Conservation (phyloP, 1,284 basidiomycete species). For the Sanghuangporus sanghuang region DNA sequence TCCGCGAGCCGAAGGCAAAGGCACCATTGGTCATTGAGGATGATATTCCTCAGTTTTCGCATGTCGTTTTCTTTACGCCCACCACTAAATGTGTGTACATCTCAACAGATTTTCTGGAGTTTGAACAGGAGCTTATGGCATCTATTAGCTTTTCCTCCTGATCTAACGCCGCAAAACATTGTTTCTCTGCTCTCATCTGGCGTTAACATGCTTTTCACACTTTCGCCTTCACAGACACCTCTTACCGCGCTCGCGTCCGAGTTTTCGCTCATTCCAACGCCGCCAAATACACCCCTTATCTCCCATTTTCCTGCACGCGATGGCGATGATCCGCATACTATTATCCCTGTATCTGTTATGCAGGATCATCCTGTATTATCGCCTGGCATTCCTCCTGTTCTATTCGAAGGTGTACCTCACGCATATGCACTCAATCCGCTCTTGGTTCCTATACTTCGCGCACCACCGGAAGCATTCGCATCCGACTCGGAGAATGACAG, state of each 20-base stretch:
- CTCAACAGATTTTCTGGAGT: slow-evolving; percentile 1
- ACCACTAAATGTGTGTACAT: slow-evolving; percentile 66
- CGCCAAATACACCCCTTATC: slow-evolving; percentile 65
- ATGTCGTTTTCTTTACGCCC: slow-evolving; percentile 81
- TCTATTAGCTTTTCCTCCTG: slow-evolving; percentile 59
- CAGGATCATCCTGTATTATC: slow-evolving; percentile 40
- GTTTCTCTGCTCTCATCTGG: slow-evolving; percentile 66
- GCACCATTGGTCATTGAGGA: slow-evolving; percentile 62
- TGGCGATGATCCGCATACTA: slow-evolving; percentile 45
- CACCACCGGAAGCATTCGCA: slow-evolving; percentile 71
- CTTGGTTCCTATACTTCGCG: slow-evolving; percentile 76
- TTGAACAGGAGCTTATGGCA: background rate
- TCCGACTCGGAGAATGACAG: slow-evolving; percentile 56
- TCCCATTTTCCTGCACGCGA: slow-evolving; percentile 70
- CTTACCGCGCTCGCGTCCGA: slow-evolving; percentile 70
- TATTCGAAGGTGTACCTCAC: slow-evolving; percentile 78
- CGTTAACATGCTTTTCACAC: slow-evolving; percentile 82
- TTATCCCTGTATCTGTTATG: slow-evolving; percentile 52
- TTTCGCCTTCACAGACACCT: slow-evolving; percentile 70
- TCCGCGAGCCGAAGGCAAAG: slow-evolving; percentile 72
- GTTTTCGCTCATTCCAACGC: slow-evolving; percentile 72
- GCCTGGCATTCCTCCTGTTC: slow-evolving; percentile 46
- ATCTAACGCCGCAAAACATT: slow-evolving; percentile 81
- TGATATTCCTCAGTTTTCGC: slow-evolving; percentile 72
- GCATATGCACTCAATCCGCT: slow-evolving; percentile 77